Base-by-base conservation (phyloP, 768 basidiomycete genomes). In the Lentinus tigrinus region DNA sequence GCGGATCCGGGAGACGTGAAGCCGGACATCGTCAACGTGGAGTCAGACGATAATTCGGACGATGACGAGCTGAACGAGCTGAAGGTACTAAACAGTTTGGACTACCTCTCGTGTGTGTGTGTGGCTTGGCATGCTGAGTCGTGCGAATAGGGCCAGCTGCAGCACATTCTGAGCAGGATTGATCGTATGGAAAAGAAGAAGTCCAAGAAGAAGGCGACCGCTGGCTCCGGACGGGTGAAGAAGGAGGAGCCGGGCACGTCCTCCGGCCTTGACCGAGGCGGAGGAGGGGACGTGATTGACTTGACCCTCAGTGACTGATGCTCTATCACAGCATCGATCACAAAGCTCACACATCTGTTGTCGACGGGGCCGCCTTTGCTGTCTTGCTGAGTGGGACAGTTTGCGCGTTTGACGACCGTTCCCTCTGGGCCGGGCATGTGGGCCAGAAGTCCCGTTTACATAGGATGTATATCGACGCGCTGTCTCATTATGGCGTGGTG, bases 21-120 rank as follows among this genome's bases (percentile, higher is more conserved):
- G 31, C 40, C 40, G 17, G 16, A n/a, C 21, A 21, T n/a, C 47
- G 19, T 13, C 1, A 16, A 50, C 19, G 40, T 4, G 40, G 40
- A 42, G 4, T 17, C 40, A 8, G 14, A 17, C 17, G 40, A n/a
- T 9, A 24, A 24, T 21, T 40, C 17, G 21, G 38, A 48, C 10
- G 52, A 60, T 17, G 52, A 54, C 16, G 46, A 54, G n/a, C 39
- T 52, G 6, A 46, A 48, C 19, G 44, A 53, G 4, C 34, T 34
- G 47, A 39, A 50, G 31, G 36, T 24, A 21, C 11, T 8, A 8
- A 1, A 13, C 43, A 56, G 46, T 6, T 31, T 11, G 31, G 6
- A 31, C 31, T 31, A 31, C 31, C 31, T 31, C 11, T 11, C 11
- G 11, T 31, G 7, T 31, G 31, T 11, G 7, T 31, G 6, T 11